Conservation (phyloP, 495 filamentous ascomycete genomes). For the Aspergillus indologenus region DNA sequence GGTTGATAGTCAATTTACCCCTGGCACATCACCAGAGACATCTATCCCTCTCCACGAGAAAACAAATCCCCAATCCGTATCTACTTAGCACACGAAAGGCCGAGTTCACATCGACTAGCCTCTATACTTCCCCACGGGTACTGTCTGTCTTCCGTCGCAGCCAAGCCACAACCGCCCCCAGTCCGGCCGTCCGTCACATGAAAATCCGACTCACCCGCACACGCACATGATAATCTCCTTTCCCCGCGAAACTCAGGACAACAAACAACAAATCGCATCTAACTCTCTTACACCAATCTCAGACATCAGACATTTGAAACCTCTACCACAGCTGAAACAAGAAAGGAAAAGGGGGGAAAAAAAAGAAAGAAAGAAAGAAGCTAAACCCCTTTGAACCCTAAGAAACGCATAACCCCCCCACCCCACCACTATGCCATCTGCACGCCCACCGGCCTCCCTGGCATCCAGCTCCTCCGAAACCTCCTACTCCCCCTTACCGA, state of each 20-base stretch:
- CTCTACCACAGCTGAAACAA: background rate
- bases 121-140: background rate
- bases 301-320: background rate
- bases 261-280: slow-evolving; percentile 1
- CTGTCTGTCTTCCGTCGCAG: background rate
- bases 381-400: background rate
- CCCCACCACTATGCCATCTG: slow-evolving; percentile 22
- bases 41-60: background rate
- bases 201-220: slow-evolving; percentile 8
- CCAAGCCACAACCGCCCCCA: background rate
- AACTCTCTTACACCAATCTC: background rate
- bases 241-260: background rate
- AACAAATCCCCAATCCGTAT: too few species aligned
- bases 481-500: slow-evolving; percentile 22
- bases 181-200: slow-evolving; percentile 10
- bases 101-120: background rate
- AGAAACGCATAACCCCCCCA: background rate
- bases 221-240: slow-evolving; percentile 3
- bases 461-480: slow-evolving; percentile 27
- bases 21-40: background rate
- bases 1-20: background rate
- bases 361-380: background rate
- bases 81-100: too few species aligned
- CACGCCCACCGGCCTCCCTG: slow-evolving; percentile 19
- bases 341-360: background rate